Evolutionary conservation across 164 flowering plant species (phyloP).

Genomic region (Vitis rotundifolia): DNA sequence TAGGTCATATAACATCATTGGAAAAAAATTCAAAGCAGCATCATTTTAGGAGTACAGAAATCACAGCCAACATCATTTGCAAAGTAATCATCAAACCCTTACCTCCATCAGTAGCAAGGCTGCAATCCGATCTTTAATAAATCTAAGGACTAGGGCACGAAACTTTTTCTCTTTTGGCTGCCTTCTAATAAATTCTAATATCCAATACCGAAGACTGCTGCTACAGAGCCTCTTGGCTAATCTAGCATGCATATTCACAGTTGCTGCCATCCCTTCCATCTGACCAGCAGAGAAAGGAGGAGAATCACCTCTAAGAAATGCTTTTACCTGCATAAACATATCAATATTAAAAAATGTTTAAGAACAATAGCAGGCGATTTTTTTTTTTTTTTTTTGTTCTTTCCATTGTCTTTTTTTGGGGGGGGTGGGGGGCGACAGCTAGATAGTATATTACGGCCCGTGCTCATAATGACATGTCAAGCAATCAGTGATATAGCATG

Average conservation of each 20-base stretch:
- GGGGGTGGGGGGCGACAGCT: too few species aligned
- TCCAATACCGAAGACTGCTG: constrained; percentile 91
- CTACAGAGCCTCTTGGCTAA: constrained; percentile 53
- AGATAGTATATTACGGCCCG: not conserved
- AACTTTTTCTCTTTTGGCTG: constrained; percentile 72
- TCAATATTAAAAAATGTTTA: too few species aligned
- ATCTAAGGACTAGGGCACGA: constrained; percentile 78
- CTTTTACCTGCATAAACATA: constrained; percentile 61
- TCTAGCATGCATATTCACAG: constrained; percentile 55
- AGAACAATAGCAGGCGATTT: too few species aligned
- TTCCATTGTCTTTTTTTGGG: too few species aligned
- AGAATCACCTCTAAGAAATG: constrained; percentile 75
- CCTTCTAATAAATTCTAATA: constrained; percentile 73
- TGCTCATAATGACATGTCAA: not conserved
- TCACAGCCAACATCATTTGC: not conserved
- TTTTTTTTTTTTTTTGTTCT: too few species aligned
- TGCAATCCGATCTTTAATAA: constrained; percentile 83
- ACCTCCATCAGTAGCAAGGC: constrained; percentile 80
- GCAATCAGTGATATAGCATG: not conserved
- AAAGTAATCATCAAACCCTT: constrained; percentile 3
- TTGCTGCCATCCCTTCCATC: constrained; percentile 79
- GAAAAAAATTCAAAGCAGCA: too few species aligned
- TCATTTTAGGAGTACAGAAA: too few species aligned
- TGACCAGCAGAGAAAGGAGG: constrained; percentile 81
- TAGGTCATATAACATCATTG: too few species aligned